Evolutionary conservation across 306 rosid species (phyloP), one percentile per base, ranked within the genome.

Genomic region (Delonix regia): DNA sequence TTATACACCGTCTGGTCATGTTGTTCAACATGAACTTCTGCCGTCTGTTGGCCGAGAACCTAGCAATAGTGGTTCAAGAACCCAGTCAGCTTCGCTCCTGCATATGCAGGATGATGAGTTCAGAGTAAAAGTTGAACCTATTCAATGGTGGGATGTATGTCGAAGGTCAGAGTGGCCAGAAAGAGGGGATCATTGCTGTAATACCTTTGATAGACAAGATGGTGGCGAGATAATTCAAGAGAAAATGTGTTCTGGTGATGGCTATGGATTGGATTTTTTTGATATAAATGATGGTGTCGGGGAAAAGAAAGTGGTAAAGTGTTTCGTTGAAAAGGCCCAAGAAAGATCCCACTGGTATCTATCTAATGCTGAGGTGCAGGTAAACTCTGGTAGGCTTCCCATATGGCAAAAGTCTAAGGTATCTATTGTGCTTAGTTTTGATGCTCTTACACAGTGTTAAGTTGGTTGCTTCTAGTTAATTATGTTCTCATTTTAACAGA

Each of bases 111-210:
- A 94, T 70, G 97, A 90, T 76, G 97, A 90, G 67, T 82, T 94
- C 81, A 85, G 92, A 81, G 93, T 94, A 53, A 91, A 94, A 85
- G 96, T 94, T 80, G 97, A 94, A 69, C 97, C 98, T 59, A 87
- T 91, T 85, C 97, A 91, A 65, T 91, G 98, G 97, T 91, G 96
- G 98, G 98, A 93, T 34, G 98, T 89, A 18, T 94, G 98, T 75
- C 90, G 98, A 88, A 86, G 97, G 83, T 83, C 88, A 48, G 96
- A 91, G 27, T 94, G 93, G 92, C 90, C 89, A 38, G 97, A 94
- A 78, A 89, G 88, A 78, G 96, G 89, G 86, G 97, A 87, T 36
- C 74, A 82, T 67, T 72, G 62, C 49, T 19, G 78, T 56, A 89
- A 82, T 78, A 64, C 80, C 74, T 74, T 69, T 67, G 89, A 91